Percentiles rank a stretch among this genome's conserved stretches.
These are phyloP conservation scores for Claviceps sorghi DNA, from an alignment of 2,329 filamentous ascomycete species.

Conservation along the genomic window DNA sequence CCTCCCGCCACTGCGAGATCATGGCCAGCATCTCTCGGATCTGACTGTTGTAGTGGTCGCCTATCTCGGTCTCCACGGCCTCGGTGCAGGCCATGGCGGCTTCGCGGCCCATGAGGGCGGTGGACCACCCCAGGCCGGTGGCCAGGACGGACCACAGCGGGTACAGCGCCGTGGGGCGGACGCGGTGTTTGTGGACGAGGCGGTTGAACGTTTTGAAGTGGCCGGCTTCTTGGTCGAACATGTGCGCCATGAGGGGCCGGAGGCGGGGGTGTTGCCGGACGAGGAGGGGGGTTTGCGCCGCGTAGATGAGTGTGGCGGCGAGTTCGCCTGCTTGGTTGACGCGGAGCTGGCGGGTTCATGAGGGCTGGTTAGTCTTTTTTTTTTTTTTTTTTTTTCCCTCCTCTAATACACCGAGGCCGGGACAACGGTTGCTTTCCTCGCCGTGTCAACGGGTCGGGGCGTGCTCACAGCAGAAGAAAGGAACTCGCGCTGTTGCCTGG, in stretches of 20 bases:
- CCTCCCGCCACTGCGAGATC: constrained; percentile 57
- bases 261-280: constrained; percentile 72
- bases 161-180: constrained; percentile 85
- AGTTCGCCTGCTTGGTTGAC: constrained; percentile 97
- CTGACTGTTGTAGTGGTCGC: constrained; percentile 88
- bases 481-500: constrained; percentile 55
- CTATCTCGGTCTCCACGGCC: constrained; percentile 96
- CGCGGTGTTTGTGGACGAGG: constrained; percentile 69
- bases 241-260: constrained; percentile 83
- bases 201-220: constrained; percentile 78
- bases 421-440: background rate
- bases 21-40: constrained; percentile 71
- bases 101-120: constrained; percentile 75
- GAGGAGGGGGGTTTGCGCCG: constrained; percentile 71
- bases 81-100: constrained; percentile 98
- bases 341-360: constrained; percentile 43
- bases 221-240: constrained; percentile 90
- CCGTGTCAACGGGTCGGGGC: background rate
- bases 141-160: constrained; percentile 77
- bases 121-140: constrained; percentile 73
- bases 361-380: background rate
- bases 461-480: constrained; percentile 53
- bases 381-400: background rate
- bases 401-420: too few species aligned
- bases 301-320: constrained; percentile 91